Evolutionary conservation across 1,284 basidiomycete genomes (phyloP).

Genomic region (Heterobasidion occidentale): DNA sequence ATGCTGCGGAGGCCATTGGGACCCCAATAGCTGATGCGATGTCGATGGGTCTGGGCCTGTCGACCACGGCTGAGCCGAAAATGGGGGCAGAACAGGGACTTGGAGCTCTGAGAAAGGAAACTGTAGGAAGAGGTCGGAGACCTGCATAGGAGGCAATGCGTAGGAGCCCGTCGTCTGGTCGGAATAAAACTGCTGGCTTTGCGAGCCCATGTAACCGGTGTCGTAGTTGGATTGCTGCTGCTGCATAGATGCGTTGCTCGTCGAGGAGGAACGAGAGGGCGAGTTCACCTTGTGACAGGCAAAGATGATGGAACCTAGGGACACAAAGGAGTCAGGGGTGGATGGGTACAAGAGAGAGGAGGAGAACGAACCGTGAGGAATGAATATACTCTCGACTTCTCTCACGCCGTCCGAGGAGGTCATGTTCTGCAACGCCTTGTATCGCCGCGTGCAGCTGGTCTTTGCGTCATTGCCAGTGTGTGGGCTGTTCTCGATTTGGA

Average conservation of each 20-base stretch:
- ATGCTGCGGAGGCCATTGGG: constrained; percentile 30
- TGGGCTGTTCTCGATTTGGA: constrained; percentile 52
- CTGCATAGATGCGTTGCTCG: constrained; percentile 12
- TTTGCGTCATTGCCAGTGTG: constrained; percentile 60
- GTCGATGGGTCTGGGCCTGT: too few species aligned
- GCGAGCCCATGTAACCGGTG: constrained; percentile 18
- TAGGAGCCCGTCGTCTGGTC: constrained; percentile 22
- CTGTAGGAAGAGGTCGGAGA: constrained; percentile 28
- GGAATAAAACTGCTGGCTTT: constrained; percentile 32
- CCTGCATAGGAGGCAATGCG: constrained; percentile 28
- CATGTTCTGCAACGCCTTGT: constrained; percentile 73
- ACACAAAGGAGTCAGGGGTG: constrained; percentile 2
- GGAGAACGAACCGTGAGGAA: constrained; percentile 75
- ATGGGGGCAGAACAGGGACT: constrained; percentile 8
- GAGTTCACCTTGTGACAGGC: constrained; percentile 70
- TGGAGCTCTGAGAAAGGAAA: constrained; percentile 26
- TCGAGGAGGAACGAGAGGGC: constrained; percentile 31
- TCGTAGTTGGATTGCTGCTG: constrained; percentile 17
- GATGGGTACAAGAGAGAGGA: constrained; percentile 7
- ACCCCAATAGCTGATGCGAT: constrained; percentile 26
- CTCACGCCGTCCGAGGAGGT: constrained; percentile 51
- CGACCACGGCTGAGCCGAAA: too few species aligned
- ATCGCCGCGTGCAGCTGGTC: constrained; percentile 91
- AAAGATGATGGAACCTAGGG: constrained; percentile 71
- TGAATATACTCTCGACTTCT: constrained; percentile 85